Evolutionary conservation across 768 basidiomycete genomes (phyloP).

Genomic region (Naganishia antarctica): DNA sequence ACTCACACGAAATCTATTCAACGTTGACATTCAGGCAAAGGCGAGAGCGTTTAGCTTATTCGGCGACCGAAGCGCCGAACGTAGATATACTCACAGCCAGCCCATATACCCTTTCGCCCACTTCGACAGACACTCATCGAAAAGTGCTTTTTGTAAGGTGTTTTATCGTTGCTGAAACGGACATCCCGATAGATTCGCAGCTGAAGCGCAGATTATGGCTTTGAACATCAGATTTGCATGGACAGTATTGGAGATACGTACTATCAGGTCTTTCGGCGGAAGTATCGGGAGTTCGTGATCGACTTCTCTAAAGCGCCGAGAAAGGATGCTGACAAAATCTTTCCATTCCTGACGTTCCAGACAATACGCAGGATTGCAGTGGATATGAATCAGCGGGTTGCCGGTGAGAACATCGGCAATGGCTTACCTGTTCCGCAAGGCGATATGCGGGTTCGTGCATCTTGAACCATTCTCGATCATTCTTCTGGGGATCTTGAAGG

Average conservation of each 20-base stretch:
- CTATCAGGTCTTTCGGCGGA: slow-evolving; percentile 80
- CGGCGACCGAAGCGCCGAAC: too few relatives aligned
- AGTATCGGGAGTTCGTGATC: slow-evolving; percentile 81
- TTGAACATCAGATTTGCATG: background rate
- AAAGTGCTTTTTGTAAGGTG: slow-evolving; percentile 82
- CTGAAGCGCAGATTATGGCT: too few relatives aligned
- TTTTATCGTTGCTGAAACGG: slow-evolving; percentile 54
- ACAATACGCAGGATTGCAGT: background rate
- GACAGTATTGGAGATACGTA: slow-evolving; percentile 24
- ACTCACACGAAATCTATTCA: slow-evolving; percentile 24
- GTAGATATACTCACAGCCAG: slow-evolving; percentile 75
- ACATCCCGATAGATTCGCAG: slow-evolving; percentile 94
- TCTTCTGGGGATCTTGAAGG: slow-evolving; percentile 68
- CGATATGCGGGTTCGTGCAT: slow-evolving; percentile 75
- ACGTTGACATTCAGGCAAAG: too few relatives aligned
- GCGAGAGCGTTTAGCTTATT: background rate
- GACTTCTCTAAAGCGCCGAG: slow-evolving; percentile 61
- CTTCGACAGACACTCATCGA: slow-evolving; percentile 81
- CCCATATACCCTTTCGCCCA: slow-evolving; percentile 85
- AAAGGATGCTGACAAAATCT: slow-evolving; percentile 69
- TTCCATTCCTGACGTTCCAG: slow-evolving; percentile 65
- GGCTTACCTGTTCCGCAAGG: slow-evolving; percentile 62
- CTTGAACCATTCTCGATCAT: slow-evolving; percentile 82
- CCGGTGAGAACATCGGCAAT: background rate
- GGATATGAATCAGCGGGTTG: background rate